These are phyloP conservation scores for Monilinia aucupariae DNA, from an alignment of 2,329 filamentous ascomycete genomes.

Conservation along the genomic window DNA sequence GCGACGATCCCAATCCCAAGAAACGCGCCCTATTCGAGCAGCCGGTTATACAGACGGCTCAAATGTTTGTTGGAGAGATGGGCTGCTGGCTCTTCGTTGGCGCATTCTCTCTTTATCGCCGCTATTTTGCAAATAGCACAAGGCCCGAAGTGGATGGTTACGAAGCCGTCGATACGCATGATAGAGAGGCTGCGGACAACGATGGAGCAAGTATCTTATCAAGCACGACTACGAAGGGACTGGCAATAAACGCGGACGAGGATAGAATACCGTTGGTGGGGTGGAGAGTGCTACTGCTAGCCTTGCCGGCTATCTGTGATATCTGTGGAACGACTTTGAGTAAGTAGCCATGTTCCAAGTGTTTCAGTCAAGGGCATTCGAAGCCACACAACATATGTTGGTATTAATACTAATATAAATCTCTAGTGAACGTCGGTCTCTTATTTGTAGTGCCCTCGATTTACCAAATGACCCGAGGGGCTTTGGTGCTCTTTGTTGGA, in stretches of 20 bases:
- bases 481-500: slow-evolving; percentile 90
- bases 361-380: not conserved
- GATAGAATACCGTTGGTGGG: slow-evolving; percentile 60
- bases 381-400: not conserved
- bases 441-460: slow-evolving; percentile 93
- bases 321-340: slow-evolving; percentile 75
- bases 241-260: slow-evolving; percentile 46
- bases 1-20: slow-evolving; percentile 61
- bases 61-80: slow-evolving; percentile 97
- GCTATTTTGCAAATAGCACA: slow-evolving; percentile 44
- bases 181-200: slow-evolving; percentile 29
- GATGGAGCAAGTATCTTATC: slow-evolving; percentile 43
- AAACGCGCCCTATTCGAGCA: slow-evolving; percentile 78
- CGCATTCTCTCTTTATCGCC: slow-evolving; percentile 59
- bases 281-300: slow-evolving; percentile 66
- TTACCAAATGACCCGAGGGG: slow-evolving; percentile 97
- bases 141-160: slow-evolving; percentile 53
- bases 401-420: slow-evolving; percentile 2
- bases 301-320: slow-evolving; percentile 85
- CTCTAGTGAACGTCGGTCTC: slow-evolving; percentile 88
- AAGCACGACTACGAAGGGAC: slow-evolving; percentile 46
- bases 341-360: slow-evolving; percentile 1
- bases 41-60: slow-evolving; percentile 89
- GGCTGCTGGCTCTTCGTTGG: slow-evolving; percentile 92
- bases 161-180: slow-evolving; percentile 52